phyloP scores from a whole-genome alignment of 2,329 filamentous ascomycete genomes.

The Onygena corvina region DNA sequence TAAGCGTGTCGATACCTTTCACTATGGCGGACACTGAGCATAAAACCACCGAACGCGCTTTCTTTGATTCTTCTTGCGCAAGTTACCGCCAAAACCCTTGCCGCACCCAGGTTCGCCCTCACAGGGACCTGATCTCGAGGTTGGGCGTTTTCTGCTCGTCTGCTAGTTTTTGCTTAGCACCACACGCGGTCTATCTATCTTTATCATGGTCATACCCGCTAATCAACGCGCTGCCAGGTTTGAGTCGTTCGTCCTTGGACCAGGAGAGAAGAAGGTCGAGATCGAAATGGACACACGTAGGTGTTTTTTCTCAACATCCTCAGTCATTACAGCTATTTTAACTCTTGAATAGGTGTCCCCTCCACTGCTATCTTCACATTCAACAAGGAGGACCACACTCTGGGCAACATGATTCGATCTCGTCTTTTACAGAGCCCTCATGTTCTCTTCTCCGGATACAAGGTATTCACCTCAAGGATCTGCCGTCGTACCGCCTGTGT shows the following conservation, averaged over 20 bases:
- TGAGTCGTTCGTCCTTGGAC: conserved; percentile 78
- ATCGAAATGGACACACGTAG: conserved; percentile 79
- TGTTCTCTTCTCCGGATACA: conserved; percentile 86
- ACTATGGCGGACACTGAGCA: neutral
- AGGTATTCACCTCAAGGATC: conserved; percentile 47
- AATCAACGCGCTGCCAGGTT: conserved; percentile 58
- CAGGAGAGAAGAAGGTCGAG: conserved; percentile 88
- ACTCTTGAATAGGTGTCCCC: conserved; percentile 55
- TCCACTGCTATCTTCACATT: conserved; percentile 93
- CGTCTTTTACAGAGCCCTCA: conserved; percentile 74
- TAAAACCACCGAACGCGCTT: neutral
- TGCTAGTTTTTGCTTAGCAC: neutral
- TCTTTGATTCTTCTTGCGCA: conserved; percentile 13
- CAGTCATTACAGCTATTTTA: neutral
- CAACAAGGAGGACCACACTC: conserved; percentile 92
- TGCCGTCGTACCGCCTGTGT: conserved; percentile 23
- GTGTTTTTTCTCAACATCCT: conserved; percentile 26
- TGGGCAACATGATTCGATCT: conserved; percentile 78
- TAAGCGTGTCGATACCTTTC: neutral
- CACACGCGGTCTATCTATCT: conserved; percentile 8
- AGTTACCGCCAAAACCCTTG: conserved; percentile 16
- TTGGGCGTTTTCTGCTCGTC: conserved; percentile 6
- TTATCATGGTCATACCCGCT: neutral
- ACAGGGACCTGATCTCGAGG: conserved; percentile 13
- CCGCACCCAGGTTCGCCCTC: conserved; percentile 15